Evolutionary conservation across 177 flowering plant genomes (phyloP), one percentile per base, ranked within the genome.

Genomic region (Vitis hybrid): DNA sequence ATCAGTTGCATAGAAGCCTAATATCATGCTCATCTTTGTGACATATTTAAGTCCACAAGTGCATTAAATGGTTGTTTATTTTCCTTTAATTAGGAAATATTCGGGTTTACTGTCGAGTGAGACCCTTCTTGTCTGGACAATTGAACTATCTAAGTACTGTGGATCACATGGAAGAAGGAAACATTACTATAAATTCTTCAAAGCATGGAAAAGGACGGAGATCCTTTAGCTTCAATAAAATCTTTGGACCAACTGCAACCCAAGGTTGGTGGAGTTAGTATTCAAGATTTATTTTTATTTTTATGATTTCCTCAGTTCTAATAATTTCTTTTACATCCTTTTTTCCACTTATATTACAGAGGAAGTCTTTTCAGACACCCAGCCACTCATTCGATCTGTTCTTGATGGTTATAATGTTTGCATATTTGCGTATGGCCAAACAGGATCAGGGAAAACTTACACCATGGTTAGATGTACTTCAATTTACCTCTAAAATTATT

Each of bases 321-420:
- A 45, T 19, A 57, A 63, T 62, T 76, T 63, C n/a, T 15, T 63
- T 67, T 45, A 63, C 56, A 68, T 15, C n/a, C 19, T 34, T 65
- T n/a, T 69, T 22, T 18, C 45, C 14, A 68, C 39, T 64, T 71
- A 61, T 59, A 51, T 75, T 75, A 76, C 93, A 96, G 98, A 76
- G 74, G 98, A 96, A 75, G 98, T 96, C 2, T 94, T 92, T 79
- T 70, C 87, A 58, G 98, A 94, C 81, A 94, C 92, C 65, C 88
- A 83, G 71, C 97, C 98, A 51, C 71, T 94, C 67, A 87, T 92
- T 62, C 91, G 97, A 13, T 94, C 98, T 15, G 98, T 91, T 74
- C 90, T 94, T 72, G 98, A 94, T 88, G 98, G 98, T 61, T 94
- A 83, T 71, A 92, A 94, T 84, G 97, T 94, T 57, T 94, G 98